Percentiles rank a stretch among this genome's conserved stretches.
phyloP scores from a whole-genome alignment of 2,329 filamentous ascomycete species.

The Monosporascus sp. region DNA sequence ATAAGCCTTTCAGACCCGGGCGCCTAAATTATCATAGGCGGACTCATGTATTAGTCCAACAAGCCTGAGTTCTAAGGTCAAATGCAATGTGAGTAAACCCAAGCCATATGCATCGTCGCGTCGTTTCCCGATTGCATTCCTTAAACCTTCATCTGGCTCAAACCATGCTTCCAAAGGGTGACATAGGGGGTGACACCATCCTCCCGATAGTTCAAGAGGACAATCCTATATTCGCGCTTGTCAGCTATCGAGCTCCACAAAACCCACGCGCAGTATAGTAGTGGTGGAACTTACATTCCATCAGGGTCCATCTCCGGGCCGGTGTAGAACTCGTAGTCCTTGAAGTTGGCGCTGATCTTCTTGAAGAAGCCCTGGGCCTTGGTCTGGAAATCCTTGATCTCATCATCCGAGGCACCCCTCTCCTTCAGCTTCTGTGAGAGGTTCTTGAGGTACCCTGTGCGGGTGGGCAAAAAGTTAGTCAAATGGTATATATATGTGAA shows the following conservation, averaged over 20 bases:
- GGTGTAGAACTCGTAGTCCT: constrained; percentile 92
- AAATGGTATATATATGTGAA: neutral
- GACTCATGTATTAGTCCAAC: constrained; percentile 16
- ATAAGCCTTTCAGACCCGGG: constrained; percentile 10
- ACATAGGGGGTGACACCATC: constrained; percentile 89
- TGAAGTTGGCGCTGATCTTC: constrained; percentile 76
- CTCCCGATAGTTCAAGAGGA: constrained; percentile 96
- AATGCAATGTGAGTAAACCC: constrained; percentile 12
- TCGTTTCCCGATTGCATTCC: constrained; percentile 8
- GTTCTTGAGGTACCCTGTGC: constrained; percentile 80
- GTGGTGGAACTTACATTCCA: constrained; percentile 66
- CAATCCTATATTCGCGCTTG: constrained; percentile 51
- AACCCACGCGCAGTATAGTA: neutral
- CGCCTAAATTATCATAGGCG: constrained; percentile 10
- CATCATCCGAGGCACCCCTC: constrained; percentile 55
- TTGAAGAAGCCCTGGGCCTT: constrained; percentile 72
- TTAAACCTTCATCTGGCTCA: constrained; percentile 89
- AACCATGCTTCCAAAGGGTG: constrained; percentile 91
- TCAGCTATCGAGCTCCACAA: constrained; percentile 5
- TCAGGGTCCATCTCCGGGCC: constrained; percentile 91
- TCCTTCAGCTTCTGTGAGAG: constrained; percentile 67
- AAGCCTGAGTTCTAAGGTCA: constrained; percentile 9
- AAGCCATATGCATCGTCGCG: constrained; percentile 4
- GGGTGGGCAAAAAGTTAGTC: neutral
- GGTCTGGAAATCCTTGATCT: constrained; percentile 73